Evolutionary conservation across 306 rosid genomes (phyloP).

Genomic region (Gynostemma pentaphyllum): DNA sequence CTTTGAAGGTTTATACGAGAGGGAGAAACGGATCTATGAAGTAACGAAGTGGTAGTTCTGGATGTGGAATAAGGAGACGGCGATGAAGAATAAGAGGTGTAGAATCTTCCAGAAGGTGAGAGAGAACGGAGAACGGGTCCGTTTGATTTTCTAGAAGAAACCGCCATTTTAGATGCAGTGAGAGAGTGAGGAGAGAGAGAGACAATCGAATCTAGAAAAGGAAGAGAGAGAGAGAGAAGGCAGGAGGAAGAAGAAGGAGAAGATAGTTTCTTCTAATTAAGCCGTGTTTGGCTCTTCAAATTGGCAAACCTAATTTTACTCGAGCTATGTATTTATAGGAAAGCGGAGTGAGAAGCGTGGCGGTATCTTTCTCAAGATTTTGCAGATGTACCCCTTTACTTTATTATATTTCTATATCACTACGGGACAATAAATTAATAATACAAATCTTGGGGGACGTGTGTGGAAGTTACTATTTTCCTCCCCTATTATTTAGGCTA

Average conservation of each 20-base stretch:
- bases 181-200: neutral
- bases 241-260: neutral
- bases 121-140: constrained; percentile 43
- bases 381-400: constrained; percentile 1
- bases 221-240: neutral
- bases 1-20: constrained; percentile 5
- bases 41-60: constrained; percentile 14
- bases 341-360: neutral
- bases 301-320: constrained; percentile 80
- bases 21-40: constrained; percentile 21
- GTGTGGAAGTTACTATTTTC: constrained; percentile 1
- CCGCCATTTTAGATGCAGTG: constrained; percentile 41
- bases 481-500: neutral
- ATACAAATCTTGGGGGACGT: neutral
- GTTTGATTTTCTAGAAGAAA: constrained; percentile 47
- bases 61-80: constrained; percentile 21
- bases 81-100: constrained; percentile 20
- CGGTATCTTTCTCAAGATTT: neutral
- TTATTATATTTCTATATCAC: neutral
- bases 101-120: constrained; percentile 52
- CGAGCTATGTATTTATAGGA: constrained; percentile 63
- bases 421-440: neutral
- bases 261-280: neutral
- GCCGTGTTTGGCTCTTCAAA: constrained; percentile 39
- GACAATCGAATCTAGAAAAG: neutral